Evolutionary conservation across 257 asterid genomes (phyloP).

Genomic region (Euphrasia confusa): DNA sequence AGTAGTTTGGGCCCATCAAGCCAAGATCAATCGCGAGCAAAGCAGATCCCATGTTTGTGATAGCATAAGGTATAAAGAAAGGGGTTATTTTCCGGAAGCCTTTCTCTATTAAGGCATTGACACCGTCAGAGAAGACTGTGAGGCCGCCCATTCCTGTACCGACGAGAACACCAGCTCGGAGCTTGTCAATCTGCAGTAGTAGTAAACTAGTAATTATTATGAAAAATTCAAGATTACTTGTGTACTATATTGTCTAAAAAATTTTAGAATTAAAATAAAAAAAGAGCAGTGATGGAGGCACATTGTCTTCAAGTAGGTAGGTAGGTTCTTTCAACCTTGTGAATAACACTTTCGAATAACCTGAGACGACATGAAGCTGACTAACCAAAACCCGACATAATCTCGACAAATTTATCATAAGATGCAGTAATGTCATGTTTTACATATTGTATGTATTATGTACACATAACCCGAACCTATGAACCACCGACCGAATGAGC

Average conservation of each 20-base stretch:
- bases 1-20: constrained; percentile 92
- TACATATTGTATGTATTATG: too few species aligned
- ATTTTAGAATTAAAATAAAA: background rate
- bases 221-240: constrained; percentile 5
- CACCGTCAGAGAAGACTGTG: constrained; percentile 79
- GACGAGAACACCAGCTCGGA: constrained; percentile 78
- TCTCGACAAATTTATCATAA: too few species aligned
- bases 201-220: background rate
- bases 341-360: too few species aligned
- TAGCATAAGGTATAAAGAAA: constrained; percentile 86
- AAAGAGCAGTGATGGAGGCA: too few species aligned
- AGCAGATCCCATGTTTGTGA: constrained; percentile 94
- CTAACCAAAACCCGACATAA: too few species aligned
- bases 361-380: too few species aligned
- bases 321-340: too few species aligned
- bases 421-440: too few species aligned
- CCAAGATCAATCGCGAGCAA: constrained; percentile 90
- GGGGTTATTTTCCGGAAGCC: constrained; percentile 84
- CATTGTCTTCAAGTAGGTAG: too few species aligned
- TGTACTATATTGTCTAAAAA: constrained; percentile 4
- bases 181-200: constrained; percentile 67
- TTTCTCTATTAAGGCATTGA: constrained; percentile 73
- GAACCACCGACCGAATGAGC: too few species aligned
- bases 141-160: constrained; percentile 99
- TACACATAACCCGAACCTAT: too few species aligned